Percentiles rank a stretch among this genome's conserved stretches.
These are phyloP conservation scores for Boletus vinaceobasis DNA, from an alignment of 768 basidiomycete species.

Conservation along the genomic window DNA sequence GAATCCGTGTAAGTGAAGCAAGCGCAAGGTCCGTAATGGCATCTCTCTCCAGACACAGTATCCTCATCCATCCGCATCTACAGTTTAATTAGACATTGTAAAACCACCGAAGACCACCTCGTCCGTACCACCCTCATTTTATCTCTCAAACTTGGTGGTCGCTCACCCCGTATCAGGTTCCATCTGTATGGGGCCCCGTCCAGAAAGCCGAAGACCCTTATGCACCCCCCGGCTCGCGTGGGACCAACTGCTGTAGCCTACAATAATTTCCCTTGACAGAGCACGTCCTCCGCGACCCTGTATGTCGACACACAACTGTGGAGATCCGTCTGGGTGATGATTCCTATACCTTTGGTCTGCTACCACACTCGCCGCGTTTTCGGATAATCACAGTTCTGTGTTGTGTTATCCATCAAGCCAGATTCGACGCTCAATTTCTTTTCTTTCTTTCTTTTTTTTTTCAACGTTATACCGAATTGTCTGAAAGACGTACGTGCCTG, in stretches of 20 bases:
- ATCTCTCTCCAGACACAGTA: background rate
- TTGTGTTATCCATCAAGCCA: slow-evolving; percentile 12
- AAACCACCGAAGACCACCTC: slow-evolving; percentile 68
- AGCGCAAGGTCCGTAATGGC: slow-evolving; percentile 50
- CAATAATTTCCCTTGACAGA: slow-evolving; percentile 38
- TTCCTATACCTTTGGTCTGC: slow-evolving; percentile 10
- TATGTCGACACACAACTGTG: background rate
- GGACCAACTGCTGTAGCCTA: slow-evolving; percentile 52
- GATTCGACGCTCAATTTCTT: background rate
- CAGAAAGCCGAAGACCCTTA: slow-evolving; percentile 91
- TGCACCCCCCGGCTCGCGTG: slow-evolving; percentile 60
- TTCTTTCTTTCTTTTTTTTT: background rate
- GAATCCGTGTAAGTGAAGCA: slow-evolving; percentile 73
- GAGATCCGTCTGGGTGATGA: background rate
- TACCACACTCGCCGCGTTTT: slow-evolving; percentile 11
- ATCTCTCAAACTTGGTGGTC: slow-evolving; percentile 1
- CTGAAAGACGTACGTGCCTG: background rate
- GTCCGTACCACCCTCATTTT: slow-evolving; percentile 34
- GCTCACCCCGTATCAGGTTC: slow-evolving; percentile 54
- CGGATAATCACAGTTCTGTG: slow-evolving; percentile 4
- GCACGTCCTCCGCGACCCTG: background rate
- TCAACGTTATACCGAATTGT: slow-evolving; percentile 3
- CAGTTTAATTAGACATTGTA: slow-evolving; percentile 73
- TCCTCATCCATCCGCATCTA: slow-evolving; percentile 2
- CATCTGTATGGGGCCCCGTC: slow-evolving; percentile 97